These are phyloP conservation scores for Stagonosporopsis chrysanthemi DNA, from an alignment of 2,329 filamentous ascomycete species.

Conservation along the genomic window DNA sequence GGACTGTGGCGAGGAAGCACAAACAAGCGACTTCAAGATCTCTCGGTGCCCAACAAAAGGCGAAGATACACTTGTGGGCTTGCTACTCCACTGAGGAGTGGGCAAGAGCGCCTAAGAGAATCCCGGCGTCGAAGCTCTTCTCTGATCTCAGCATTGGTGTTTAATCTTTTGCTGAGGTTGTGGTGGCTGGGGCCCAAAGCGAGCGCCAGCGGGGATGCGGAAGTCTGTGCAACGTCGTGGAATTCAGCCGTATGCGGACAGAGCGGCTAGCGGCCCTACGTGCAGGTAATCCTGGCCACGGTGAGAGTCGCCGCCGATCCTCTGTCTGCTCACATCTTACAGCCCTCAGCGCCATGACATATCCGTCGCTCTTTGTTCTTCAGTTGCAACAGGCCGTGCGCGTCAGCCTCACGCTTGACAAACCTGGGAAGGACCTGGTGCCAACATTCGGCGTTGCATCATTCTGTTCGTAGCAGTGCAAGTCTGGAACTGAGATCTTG, in stretches of 20 bases:
- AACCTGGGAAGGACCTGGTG: not conserved
- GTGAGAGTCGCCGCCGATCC: constrained; percentile 21
- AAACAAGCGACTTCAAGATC: not conserved
- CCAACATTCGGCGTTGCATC: constrained; percentile 1
- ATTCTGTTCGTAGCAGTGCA: not conserved
- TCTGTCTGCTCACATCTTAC: constrained; percentile 4
- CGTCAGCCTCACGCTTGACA: constrained; percentile 9
- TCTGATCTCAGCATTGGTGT: not conserved
- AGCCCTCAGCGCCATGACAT: not conserved
- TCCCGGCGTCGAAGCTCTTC: not conserved
- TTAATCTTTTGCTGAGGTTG: not conserved
- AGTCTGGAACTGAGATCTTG: constrained; percentile 1
- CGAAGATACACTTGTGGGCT: not conserved
- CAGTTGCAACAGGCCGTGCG: constrained; percentile 6
- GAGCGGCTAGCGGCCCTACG: constrained; percentile 28
- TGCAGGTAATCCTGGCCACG: constrained; percentile 38
- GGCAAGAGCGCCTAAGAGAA: not conserved
- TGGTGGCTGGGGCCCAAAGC: constrained; percentile 34
- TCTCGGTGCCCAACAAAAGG: not conserved
- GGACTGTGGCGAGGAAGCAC: not conserved
- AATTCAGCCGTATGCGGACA: constrained; percentile 37
- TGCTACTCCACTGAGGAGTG: not conserved
- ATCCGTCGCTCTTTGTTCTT: constrained; percentile 9
- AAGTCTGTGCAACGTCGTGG: constrained; percentile 46
- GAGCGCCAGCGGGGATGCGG: constrained; percentile 29